phyloP scores from a whole-genome alignment of 495 filamentous ascomycete genomes.

The Podospora conica region DNA sequence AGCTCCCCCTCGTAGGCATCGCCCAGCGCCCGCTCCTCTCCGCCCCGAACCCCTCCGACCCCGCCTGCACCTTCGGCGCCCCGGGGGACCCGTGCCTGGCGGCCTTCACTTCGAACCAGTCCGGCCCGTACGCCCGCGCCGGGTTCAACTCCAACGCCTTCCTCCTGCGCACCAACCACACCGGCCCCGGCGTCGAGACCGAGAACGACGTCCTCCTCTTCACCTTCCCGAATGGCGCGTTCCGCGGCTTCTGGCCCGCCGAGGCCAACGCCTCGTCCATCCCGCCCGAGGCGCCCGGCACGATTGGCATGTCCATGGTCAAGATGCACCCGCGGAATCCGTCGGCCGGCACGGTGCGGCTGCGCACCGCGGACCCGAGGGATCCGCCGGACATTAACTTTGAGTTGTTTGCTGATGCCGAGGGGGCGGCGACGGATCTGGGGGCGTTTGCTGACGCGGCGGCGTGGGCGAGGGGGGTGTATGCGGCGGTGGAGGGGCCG shows the following conservation, averaged over 20 bases:
- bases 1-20: constrained; percentile 36
- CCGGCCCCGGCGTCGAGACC: constrained; percentile 8
- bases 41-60: constrained; percentile 7
- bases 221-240: constrained; percentile 26
- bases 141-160: constrained; percentile 17
- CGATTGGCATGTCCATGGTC: constrained; percentile 17
- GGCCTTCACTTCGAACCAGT: constrained; percentile 2
- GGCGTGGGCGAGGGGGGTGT: constrained; percentile 44
- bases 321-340: constrained; percentile 31
- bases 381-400: constrained; percentile 42
- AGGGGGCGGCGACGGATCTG: constrained; percentile 26
- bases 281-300: constrained; percentile 9
- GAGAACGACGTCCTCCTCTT: constrained; percentile 27
- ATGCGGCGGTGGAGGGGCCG: constrained; percentile 21
- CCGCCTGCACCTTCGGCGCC: constrained; percentile 20
- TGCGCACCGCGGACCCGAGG: constrained; percentile 36
- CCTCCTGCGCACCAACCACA: constrained; percentile 8
- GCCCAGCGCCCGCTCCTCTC: constrained; percentile 4
- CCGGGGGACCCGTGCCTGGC: constrained; percentile 22
- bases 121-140: constrained; percentile 14
- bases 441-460: constrained; percentile 50
- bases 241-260: constrained; percentile 26
- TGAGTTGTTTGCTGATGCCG: constrained; percentile 36
- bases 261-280: constrained; percentile 16
- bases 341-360: constrained; percentile 32